A percentile compares a stretch with the other conserved stretches of the same genome.
phyloP scores from a whole-genome alignment of 2,329 filamentous ascomycete species.

The Hypoxylon sp. region DNA sequence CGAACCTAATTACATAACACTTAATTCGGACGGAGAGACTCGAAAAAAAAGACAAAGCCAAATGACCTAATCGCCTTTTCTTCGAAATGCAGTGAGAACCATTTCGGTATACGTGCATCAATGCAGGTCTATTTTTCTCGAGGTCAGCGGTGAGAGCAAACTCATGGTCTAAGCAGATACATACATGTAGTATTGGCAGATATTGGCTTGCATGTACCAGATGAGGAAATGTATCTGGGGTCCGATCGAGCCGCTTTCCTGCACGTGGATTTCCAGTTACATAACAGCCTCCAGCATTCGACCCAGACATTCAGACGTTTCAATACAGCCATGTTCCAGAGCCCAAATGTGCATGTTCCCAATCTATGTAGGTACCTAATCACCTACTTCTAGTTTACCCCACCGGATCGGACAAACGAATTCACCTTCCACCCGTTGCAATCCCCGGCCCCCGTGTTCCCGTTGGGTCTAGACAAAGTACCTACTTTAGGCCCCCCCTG shows the following conservation, averaged over 20 bases:
- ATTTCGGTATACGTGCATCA: constrained; percentile 5
- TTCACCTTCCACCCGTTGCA: constrained; percentile 15
- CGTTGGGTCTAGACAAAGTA: constrained; percentile 5
- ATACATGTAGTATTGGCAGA: no score
- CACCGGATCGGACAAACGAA: constrained; percentile 40
- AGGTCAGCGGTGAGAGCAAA: constrained; percentile 27
- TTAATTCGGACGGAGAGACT: not conserved
- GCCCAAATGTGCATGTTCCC: not conserved
- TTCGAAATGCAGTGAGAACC: not conserved
- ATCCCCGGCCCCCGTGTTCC: not conserved
- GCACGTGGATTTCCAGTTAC: constrained; percentile 36
- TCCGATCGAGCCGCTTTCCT: constrained; percentile 28
- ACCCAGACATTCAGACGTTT: constrained; percentile 9
- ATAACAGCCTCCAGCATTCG: constrained; percentile 27
- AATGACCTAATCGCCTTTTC: not conserved
- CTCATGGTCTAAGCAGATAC: not conserved
- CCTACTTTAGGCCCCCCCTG: constrained; percentile 6
- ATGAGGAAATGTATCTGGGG: constrained; percentile 10
- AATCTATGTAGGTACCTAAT: constrained; percentile 2
- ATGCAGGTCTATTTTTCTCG: constrained; percentile 15
- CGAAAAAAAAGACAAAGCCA: not conserved
- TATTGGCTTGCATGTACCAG: constrained; percentile 13
- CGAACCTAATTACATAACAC: not conserved
- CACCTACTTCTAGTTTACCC: constrained; percentile 32
- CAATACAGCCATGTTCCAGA: constrained; percentile 5